These are phyloP conservation scores for Claviceps arundinis DNA, from an alignment of 2,329 filamentous ascomycete species.

Conservation along the genomic window DNA sequence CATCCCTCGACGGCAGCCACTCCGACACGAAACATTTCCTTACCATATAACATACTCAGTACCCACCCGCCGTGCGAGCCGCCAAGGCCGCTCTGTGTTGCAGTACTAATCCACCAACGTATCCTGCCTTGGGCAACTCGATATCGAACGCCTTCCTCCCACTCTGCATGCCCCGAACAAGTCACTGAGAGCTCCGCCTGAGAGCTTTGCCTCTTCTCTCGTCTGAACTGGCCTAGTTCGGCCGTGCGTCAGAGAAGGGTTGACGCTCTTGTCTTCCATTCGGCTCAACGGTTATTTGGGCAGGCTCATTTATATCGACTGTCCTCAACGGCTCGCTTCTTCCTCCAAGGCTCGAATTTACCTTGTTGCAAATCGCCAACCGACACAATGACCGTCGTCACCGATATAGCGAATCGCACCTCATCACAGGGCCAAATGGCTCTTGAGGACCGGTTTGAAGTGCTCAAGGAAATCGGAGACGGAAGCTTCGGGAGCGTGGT, in stretches of 20 bases:
- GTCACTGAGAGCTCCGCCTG: conserved; percentile 14
- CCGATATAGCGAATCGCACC: conserved; percentile 59
- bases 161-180: conserved; percentile 25
- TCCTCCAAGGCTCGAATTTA: background rate
- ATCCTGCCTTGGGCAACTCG: conserved; percentile 4
- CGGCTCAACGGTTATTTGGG: background rate
- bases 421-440: conserved; percentile 46
- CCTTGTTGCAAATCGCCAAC: conserved; percentile 3
- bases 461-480: conserved; percentile 96
- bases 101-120: conserved; percentile 1
- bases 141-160: conserved; percentile 4
- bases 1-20: conserved; percentile 6
- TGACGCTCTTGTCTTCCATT: conserved; percentile 3
- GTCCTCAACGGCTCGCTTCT: background rate
- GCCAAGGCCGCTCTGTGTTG: background rate
- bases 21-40: background rate
- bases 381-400: conserved; percentile 56
- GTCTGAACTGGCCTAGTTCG: conserved; percentile 6
- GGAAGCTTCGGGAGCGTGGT: conserved; percentile 96
- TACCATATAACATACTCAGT: background rate
- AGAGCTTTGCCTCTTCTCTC: conserved; percentile 12
- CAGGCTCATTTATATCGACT: background rate
- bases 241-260: conserved; percentile 11
- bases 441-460: conserved; percentile 89
- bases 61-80: background rate